Evolutionary conservation across 768 basidiomycete species (phyloP).

Genomic region (Pisolithus orientalis): DNA sequence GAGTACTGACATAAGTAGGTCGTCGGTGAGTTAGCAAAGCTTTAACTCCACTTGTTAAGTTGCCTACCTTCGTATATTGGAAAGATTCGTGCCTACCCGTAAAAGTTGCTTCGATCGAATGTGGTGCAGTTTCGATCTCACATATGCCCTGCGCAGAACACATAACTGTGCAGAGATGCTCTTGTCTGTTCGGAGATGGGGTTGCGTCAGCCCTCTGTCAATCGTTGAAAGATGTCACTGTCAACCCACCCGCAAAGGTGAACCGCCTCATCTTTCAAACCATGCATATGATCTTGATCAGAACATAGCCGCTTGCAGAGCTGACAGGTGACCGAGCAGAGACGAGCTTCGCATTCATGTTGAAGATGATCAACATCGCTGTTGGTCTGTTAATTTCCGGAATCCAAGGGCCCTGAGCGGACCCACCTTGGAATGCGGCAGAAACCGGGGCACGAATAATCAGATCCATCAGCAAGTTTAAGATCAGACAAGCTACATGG

Average conservation of each 20-base stretch:
- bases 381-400: not conserved
- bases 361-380: conserved; percentile 39
- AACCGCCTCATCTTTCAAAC: conserved; percentile 25
- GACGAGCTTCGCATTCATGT: conserved; percentile 42
- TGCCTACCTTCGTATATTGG: conserved; percentile 48
- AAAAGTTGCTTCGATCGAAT: conserved; percentile 50
- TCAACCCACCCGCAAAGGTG: conserved; percentile 49
- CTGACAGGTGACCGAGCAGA: conserved; percentile 45
- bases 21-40: too few species aligned
- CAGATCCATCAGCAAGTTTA: conserved; percentile 14
- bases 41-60: not conserved
- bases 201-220: not conserved
- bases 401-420: not conserved
- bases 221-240: conserved; percentile 4
- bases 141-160: conserved; percentile 43
- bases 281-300: conserved; percentile 43
- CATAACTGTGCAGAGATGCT: conserved; percentile 35
- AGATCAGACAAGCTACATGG: conserved; percentile 31
- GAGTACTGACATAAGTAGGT: not conserved
- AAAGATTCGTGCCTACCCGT: conserved; percentile 49
- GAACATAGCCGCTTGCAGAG: conserved; percentile 46
- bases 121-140: conserved; percentile 47
- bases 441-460: conserved; percentile 31
- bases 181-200: conserved; percentile 29
- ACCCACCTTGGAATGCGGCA: conserved; percentile 36